These are phyloP conservation scores for Xylaria bambusicola DNA, from an alignment of 495 filamentous ascomycete genomes.

Conservation along the genomic window DNA sequence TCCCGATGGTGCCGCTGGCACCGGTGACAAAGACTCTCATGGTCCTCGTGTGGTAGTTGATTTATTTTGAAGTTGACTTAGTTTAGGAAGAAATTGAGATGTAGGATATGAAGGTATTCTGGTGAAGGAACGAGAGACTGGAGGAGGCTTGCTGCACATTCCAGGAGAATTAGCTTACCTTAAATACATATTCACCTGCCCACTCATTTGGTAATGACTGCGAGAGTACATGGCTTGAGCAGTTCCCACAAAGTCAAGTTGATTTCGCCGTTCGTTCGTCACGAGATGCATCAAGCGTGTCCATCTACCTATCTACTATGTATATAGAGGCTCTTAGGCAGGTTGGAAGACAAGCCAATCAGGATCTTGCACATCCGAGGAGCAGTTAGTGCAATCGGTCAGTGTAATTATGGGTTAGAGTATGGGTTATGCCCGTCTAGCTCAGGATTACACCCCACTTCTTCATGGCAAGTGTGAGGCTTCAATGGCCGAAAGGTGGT, in stretches of 20 bases:
- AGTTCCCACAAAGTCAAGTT: background rate
- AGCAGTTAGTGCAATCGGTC: background rate
- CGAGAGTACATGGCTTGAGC: background rate
- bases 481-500: conserved; percentile 2
- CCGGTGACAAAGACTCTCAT: conserved; percentile 54
- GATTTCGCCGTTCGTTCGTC: background rate
- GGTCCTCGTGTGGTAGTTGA: background rate
- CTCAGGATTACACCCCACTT: too few species aligned
- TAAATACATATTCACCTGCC: background rate
- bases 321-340: background rate
- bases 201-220: background rate
- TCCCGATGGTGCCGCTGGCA: conserved; percentile 50
- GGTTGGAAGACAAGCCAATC: background rate
- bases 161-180: background rate
- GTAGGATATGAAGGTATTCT: too few species aligned
- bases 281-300: too few species aligned
- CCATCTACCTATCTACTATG: too few species aligned
- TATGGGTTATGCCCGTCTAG: too few species aligned
- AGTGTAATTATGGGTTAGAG: too few species aligned
- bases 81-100: too few species aligned
- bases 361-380: background rate
- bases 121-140: background rate
- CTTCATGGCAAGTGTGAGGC: background rate
- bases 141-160: too few species aligned
- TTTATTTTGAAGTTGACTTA: background rate